phyloP scores from a whole-genome alignment of 139 green algal species.

The Pycnococcus provasolii region DNA sequence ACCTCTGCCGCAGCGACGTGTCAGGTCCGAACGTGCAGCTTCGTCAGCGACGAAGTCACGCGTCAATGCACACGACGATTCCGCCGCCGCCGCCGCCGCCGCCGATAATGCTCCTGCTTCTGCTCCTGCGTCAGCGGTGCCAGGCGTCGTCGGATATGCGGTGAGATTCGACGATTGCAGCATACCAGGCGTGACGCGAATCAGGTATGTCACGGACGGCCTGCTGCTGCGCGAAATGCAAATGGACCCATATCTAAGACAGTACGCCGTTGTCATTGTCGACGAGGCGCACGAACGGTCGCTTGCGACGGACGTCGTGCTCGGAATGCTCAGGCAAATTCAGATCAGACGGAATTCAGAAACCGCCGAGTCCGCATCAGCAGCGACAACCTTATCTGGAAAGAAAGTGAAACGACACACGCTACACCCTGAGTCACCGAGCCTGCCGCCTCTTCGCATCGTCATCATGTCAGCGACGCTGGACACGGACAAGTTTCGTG shows the following conservation, averaged over 20 bases:
- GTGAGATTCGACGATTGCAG: conserved; percentile 64
- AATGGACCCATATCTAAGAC: conserved; percentile 55
- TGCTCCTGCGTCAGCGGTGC: background rate
- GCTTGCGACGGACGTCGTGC: conserved; percentile 79
- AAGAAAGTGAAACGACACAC: conserved; percentile 35
- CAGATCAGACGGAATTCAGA: conserved; percentile 8
- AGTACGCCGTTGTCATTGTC: conserved; percentile 78
- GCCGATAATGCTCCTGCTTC: conserved; percentile 10
- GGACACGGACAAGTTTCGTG: conserved; percentile 40
- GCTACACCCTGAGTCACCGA: conserved; percentile 65
- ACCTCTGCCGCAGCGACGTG: too few species aligned
- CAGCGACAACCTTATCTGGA: too few species aligned
- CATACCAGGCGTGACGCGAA: conserved; percentile 42
- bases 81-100: conserved; percentile 9
- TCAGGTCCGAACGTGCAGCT: too few species aligned
- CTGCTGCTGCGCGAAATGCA: conserved; percentile 91
- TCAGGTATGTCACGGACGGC: conserved; percentile 89
- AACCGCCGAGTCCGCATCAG: background rate
- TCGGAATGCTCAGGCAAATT: conserved; percentile 77
- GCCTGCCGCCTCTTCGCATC: conserved; percentile 14
- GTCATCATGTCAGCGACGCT: conserved; percentile 38
- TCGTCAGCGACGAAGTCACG: too few species aligned
- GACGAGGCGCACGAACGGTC: conserved; percentile 95
- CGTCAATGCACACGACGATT: background rate
- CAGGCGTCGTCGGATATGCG: conserved; percentile 55